Evolutionary conservation across 345 rosid species (phyloP), one percentile per base, ranked within the genome.

Genomic region (Acer campestre): DNA sequence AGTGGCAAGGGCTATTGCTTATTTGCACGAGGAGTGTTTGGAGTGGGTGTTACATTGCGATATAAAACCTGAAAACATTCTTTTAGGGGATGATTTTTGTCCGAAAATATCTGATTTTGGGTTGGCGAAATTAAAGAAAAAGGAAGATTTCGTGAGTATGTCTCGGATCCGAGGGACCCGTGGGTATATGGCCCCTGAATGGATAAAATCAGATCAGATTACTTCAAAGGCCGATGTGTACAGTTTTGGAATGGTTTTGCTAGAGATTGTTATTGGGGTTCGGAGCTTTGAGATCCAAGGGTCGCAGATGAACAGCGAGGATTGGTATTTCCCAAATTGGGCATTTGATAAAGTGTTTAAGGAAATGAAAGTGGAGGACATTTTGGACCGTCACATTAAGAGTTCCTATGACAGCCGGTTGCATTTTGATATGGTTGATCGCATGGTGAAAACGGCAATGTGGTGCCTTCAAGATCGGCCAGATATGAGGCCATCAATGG

Each of bases 381-480:
- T 91, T 23, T 70, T 91, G 80, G 95, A 91, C 79, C 75, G 86
- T 5, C 90, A 82, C 13, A 86, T 89, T 22, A 89, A 89, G 86
- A 86, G 84, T 35, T 83, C 84, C 2, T 89, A 84, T 55, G 93
- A 91, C 55, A 70, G 70, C 3, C 81, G 76, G 59, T 1, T 81
- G 53, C 95, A 91, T 70, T 85, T 88, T 68, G 90, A 88, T 18
- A 81, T 83, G 86, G 85, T 91, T 35, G 85, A 89, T 81, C 81
- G 95, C 71, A 91, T 89, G 93, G 95, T 91, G 77, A 88, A 91
- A 81, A 89, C 91, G 0, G 91, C 93, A 2, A 85, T 91, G 84
- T 91, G 95, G 95, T 89, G 93, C 84, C 88, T 91, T 7, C 95
- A 91, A 78, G 93, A 89, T 73, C 75, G 88, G 74, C 89, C 88